A percentile compares a stretch with the other conserved stretches of the same genome.
phyloP scores from a whole-genome alignment of 208 protist species.

The Wallacemonas collosoma region DNA sequence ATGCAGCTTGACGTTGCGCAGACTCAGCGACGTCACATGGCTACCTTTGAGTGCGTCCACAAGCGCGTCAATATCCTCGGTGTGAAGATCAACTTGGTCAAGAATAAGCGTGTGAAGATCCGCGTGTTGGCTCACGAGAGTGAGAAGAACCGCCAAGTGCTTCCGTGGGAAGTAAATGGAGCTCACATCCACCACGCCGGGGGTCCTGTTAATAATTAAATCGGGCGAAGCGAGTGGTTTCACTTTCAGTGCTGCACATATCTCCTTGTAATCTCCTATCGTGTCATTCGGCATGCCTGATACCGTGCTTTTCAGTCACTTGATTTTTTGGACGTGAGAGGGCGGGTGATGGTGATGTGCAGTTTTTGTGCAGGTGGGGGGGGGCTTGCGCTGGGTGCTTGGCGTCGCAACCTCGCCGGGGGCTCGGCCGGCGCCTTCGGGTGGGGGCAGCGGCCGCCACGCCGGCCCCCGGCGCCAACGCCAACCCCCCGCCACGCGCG shows the following conservation, averaged over 20 bases:
- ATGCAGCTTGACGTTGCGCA: constrained; percentile 44
- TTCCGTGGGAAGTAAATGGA: constrained; percentile 44
- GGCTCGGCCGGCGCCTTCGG: too few species aligned
- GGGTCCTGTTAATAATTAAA: constrained; percentile 18
- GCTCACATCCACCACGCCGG: constrained; percentile 44
- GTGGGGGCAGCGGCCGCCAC: too few species aligned
- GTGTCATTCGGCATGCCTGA: background rate
- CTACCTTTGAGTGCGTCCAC: constrained; percentile 35
- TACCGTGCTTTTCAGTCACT: background rate
- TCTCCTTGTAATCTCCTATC: constrained; percentile 22
- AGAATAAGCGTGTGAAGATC: constrained; percentile 59
- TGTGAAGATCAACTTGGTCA: constrained; percentile 35
- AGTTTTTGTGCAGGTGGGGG: too few species aligned
- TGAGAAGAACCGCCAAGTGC: constrained; percentile 42
- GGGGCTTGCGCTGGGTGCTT: too few species aligned
- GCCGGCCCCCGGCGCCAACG: too few species aligned
- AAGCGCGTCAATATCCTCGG: constrained; percentile 32
- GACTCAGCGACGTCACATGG: constrained; percentile 40
- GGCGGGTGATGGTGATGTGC: background rate
- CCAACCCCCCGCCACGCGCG: too few species aligned
- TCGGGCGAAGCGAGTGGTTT: constrained; percentile 18
- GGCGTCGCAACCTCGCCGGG: too few species aligned
- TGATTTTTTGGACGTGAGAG: background rate
- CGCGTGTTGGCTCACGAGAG: constrained; percentile 34
- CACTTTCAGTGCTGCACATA: constrained; percentile 22